Base-by-base conservation (phyloP, 140 eudicot species). In the Cichorium intybus region DNA sequence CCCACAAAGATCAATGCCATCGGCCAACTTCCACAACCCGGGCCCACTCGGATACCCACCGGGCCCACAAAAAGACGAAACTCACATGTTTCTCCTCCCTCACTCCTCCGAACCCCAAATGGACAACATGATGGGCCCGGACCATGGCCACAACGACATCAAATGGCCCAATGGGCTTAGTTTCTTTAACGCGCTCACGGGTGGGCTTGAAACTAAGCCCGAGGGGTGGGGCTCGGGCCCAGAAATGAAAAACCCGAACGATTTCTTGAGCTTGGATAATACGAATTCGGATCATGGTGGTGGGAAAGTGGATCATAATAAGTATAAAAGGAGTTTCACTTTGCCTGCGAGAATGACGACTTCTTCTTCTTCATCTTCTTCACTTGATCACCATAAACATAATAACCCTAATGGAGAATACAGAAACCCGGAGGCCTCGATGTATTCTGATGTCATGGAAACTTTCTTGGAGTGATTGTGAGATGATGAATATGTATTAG, bases 381-480 rank as follows among this genome's bases (percentile, higher is more conserved):
- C 85, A 10, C 87, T 82, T 45, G 89, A 87, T 60, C 89, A 89
- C 59, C 84, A 81, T 35, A 86, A 86, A 26, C 84, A 65, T 18
- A 89, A 43, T 20, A 43, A 90, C 46, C 79, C 75, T n/a, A 64
- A 81, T 3, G 84, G 83, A 47, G 96, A 91, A 22, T 88, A 81
- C 66, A 73, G 95, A 74, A 85, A 85, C 29, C 64, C 83, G 2
- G 98, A 84, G 47, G 82, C 81, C 0, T 79, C 95, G 48, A 84
- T 87, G 96, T 88, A 88, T 74, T 68, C 91, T 0, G 98, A 92
- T 70, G 96, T 85, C 14, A 92, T 92, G 98, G 98, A 88, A 65
- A 88, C 91, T 56, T 92, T 79, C 85, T 79, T 92, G 91, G 96
- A 88, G 78, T 88, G 77, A 88, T 64, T 26, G 14, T 26, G 47